phyloP scores from a whole-genome alignment of 495 filamentous ascomycete genomes.

The Tuber magnatum region DNA sequence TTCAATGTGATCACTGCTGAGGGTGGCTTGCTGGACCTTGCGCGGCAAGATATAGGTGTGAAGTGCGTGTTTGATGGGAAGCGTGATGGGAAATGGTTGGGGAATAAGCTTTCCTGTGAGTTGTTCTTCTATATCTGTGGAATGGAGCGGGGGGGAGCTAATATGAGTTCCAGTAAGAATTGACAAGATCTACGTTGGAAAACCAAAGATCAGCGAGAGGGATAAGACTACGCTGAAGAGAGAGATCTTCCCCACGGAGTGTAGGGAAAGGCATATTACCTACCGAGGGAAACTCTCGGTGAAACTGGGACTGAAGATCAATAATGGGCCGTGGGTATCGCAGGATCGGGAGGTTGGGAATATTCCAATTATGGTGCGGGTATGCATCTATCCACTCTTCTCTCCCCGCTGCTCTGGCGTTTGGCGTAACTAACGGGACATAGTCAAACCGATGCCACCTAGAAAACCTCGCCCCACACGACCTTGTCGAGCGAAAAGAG shows the following conservation, averaged over 20 bases:
- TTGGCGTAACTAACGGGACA: slow-evolving; percentile 18
- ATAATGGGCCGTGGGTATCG: slow-evolving; percentile 74
- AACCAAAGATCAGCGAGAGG: slow-evolving; percentile 34
- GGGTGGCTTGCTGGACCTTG: slow-evolving; percentile 64
- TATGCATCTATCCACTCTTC: slow-evolving; percentile 41
- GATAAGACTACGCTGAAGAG: slow-evolving; percentile 49
- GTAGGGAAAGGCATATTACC: slow-evolving; percentile 83
- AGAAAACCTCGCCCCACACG: slow-evolving; percentile 69
- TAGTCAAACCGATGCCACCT: slow-evolving; percentile 86
- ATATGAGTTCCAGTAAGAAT: slow-evolving; percentile 29
- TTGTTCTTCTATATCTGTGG: not conserved
- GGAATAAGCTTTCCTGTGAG: slow-evolving; percentile 40
- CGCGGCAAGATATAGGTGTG: slow-evolving; percentile 78
- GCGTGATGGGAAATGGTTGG: slow-evolving; percentile 30
- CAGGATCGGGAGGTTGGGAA: slow-evolving; percentile 75
- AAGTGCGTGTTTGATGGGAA: slow-evolving; percentile 80
- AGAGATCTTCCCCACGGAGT: slow-evolving; percentile 85
- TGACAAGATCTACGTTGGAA: slow-evolving; percentile 40
- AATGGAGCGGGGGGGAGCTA: not conserved
- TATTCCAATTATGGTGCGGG: slow-evolving; percentile 87
- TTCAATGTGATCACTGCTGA: slow-evolving; percentile 87
- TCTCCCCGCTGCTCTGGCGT: not conserved
- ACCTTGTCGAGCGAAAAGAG: slow-evolving; percentile 70
- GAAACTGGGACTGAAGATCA: slow-evolving; percentile 72
- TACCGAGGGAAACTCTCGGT: slow-evolving; percentile 82